Evolutionary conservation across 2,329 filamentous ascomycete species (phyloP).

Genomic region (Fusarium goolgardi): DNA sequence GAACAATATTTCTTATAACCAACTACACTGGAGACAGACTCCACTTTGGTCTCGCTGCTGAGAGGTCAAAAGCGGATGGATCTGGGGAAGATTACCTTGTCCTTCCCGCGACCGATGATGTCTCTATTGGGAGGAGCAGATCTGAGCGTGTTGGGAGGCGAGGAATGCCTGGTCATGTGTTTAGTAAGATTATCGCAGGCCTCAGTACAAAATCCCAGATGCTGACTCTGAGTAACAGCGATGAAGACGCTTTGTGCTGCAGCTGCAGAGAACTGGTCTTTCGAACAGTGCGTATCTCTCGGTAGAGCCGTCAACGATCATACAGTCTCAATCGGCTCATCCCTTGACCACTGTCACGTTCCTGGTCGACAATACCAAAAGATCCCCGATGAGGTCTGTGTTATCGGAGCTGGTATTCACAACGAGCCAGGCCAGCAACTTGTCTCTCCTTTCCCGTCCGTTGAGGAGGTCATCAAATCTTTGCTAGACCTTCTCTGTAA

Average conservation of each 20-base stretch:
- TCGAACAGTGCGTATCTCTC: constrained; percentile 64
- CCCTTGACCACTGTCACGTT: constrained; percentile 70
- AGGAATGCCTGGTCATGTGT: neutral
- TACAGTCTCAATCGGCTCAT: constrained; percentile 47
- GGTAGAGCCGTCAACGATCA: constrained; percentile 49
- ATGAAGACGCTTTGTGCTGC: constrained; percentile 51
- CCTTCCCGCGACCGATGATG: neutral
- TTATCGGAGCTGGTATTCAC: constrained; percentile 75
- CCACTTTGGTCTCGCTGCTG: constrained; percentile 58
- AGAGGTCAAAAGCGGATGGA: constrained; percentile 62
- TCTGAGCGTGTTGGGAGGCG: neutral
- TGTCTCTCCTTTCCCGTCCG: neutral
- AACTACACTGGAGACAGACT: constrained; percentile 71
- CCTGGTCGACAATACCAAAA: constrained; percentile 64
- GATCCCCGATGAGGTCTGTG: constrained; percentile 62
- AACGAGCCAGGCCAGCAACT: constrained; percentile 66
- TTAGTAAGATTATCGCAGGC: neutral
- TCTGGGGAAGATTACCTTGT: neutral
- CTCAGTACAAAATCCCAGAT: rapidly evolving
- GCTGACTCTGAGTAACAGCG: neutral
- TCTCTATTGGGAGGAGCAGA: neutral
- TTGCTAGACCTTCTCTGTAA: neutral
- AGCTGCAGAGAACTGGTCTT: constrained; percentile 59
- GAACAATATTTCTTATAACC: neutral
- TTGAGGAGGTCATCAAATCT: neutral